Evolutionary conservation across 1,139 yeast genomes (phyloP), one percentile per base, ranked within the genome.

Genomic region (Suhomyces coccinellae): DNA sequence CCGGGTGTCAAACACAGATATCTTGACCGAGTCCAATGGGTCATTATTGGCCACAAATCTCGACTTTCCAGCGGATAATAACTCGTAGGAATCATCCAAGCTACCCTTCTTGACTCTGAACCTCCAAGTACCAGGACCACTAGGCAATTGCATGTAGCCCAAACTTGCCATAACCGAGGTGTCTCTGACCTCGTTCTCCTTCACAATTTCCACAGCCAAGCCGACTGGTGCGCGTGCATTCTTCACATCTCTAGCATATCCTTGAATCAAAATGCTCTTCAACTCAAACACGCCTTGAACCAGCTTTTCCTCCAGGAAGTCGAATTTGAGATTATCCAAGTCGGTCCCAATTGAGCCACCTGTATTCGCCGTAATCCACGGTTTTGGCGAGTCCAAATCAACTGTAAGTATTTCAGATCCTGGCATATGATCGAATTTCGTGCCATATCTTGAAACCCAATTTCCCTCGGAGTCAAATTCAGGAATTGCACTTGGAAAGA

Each of bases 111-210:
- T 73, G 9, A 81, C 58, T 4, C 61, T 56, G 14, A 88, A 58
- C 1, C 66, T 60, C 84, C 87, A 86, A 2, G 72, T 44, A 0
- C 96, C 96, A 0, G 93, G 93, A 38, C 68, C 71, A 0, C 85
- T 82, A 50, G 79, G 79, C 38, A 89, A 66, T 62, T 89, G 96
- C 49, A 85, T 73, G 62, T 89, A 89, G 0, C 96, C 96, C 43
- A 82, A 64, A 44, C 83, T 80, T 0, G 86, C 76, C 91, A 88
- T 83, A 3, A 87, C 81, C 37, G 67, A 69, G 0, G 96, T 85
- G 52, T 85, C 89, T 0, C 74, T 67, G 1, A 12, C 28, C 1
- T 36, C 26, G 6, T 46, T 39, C 10, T 29, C 35, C 16, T 57
- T 54, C 0, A 26, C 3, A 40, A 83, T 59, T 30, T 75, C 74